Percentiles rank a stretch among this genome's conserved stretches.
Conservation (phyloP, 768 basidiomycete species). For the Boletus rubroflammeus region DNA sequence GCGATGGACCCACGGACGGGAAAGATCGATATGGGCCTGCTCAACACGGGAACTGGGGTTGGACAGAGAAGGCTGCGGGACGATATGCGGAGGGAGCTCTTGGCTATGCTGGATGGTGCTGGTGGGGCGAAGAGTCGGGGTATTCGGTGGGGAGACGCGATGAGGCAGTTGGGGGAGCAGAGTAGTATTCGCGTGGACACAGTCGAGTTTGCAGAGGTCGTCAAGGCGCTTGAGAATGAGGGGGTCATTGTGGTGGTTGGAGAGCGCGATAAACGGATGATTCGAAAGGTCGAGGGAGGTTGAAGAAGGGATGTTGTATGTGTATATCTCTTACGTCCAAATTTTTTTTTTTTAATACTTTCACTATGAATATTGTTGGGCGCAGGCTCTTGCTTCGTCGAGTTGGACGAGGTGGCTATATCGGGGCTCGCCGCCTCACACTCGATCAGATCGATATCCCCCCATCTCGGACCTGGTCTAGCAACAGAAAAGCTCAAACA, state of each 20-base stretch:
- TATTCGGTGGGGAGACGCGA: constrained; percentile 78
- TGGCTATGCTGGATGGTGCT: constrained; percentile 54
- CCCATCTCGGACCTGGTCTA: background rate
- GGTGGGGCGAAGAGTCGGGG: constrained; percentile 52
- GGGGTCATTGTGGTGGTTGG: constrained; percentile 83
- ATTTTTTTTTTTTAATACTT: too few species aligned
- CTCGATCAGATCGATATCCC: background rate
- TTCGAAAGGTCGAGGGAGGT: constrained; percentile 59
- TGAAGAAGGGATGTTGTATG: constrained; percentile 11
- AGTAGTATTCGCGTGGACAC: constrained; percentile 77
- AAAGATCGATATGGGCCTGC: constrained; percentile 93
- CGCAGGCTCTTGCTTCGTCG: background rate
- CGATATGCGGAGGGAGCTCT: constrained; percentile 84
- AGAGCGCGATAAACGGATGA: constrained; percentile 80
- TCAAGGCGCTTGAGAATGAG: constrained; percentile 78
- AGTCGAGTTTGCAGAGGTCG: constrained; percentile 77
- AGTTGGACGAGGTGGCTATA: constrained; percentile 9
- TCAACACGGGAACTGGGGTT: constrained; percentile 89
- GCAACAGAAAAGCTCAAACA: background rate
- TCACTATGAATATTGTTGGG: constrained; percentile 4
- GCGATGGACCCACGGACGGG: constrained; percentile 96
- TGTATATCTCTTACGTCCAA: constrained; percentile 4
- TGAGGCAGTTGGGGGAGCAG: constrained; percentile 76
- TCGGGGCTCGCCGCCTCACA: constrained; percentile 11
- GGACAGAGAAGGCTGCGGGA: constrained; percentile 82